These are phyloP conservation scores for Deinandra increscens DNA, from an alignment of 129 eudicot species.

Conservation along the genomic window DNA sequence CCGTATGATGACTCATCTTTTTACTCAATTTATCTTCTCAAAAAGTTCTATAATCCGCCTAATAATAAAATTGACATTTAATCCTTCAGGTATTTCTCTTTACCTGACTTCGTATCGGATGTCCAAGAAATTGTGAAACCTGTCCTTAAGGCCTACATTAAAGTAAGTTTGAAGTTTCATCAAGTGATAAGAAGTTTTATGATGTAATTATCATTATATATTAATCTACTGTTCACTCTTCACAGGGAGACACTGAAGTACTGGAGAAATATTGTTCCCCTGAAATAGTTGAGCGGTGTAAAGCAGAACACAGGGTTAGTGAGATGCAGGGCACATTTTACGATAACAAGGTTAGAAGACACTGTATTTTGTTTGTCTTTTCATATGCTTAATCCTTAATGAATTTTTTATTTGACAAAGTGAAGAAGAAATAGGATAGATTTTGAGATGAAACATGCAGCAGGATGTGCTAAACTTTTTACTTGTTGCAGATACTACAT, in stretches of 20 bases:
- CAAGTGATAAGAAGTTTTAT: background rate
- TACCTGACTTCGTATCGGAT: constrained; percentile 88
- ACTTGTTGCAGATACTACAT: constrained; percentile 73
- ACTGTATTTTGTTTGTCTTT: too few species aligned
- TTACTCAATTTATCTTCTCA: background rate
- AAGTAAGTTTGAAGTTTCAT: constrained; percentile 50
- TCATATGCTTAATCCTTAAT: too few species aligned
- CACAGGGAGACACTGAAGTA: constrained; percentile 69
- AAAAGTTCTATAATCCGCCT: background rate
- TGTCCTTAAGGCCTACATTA: constrained; percentile 70
- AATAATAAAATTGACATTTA: constrained; percentile 9
- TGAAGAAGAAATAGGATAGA: too few species aligned
- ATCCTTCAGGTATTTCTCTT: constrained; percentile 60
- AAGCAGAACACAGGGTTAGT: constrained; percentile 64
- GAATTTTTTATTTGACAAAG: too few species aligned
- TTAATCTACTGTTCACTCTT: background rate
- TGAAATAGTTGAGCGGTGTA: constrained; percentile 80
- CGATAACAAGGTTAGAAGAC: constrained; percentile 63
- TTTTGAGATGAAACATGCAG: too few species aligned
- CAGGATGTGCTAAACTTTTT: constrained; percentile 1
- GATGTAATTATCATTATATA: background rate
- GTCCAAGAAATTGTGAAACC: constrained; percentile 88
- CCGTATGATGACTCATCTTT: constrained; percentile 54
- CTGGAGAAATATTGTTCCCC: constrained; percentile 69
- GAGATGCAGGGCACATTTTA: constrained; percentile 68